A percentile compares a stretch with the other conserved stretches of the same genome.
These are phyloP conservation scores for Mortierella polycephala DNA, from an alignment of 371 early-diverging fungal species.

Conservation along the genomic window DNA sequence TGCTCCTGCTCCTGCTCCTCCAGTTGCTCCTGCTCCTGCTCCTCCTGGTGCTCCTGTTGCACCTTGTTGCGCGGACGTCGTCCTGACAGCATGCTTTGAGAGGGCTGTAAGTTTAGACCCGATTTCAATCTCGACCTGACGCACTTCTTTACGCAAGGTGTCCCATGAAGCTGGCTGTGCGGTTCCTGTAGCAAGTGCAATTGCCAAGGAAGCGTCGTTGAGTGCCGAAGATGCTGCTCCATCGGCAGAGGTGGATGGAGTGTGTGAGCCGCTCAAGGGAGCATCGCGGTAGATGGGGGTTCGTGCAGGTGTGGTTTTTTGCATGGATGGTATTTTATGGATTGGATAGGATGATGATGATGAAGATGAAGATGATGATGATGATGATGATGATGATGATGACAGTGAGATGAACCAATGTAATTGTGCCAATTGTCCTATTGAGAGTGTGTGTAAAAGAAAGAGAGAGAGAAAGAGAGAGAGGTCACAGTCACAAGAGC, in stretches of 20 bases:
- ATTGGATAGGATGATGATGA: neutral
- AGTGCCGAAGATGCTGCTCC: conserved; percentile 13
- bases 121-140: conserved; percentile 47
- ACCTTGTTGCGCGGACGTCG: conserved; percentile 3
- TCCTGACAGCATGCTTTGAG: conserved; percentile 37
- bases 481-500: too few relatives aligned
- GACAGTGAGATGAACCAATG: neutral
- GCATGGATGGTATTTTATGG: conserved; percentile 14
- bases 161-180: conserved; percentile 29
- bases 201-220: conserved; percentile 33
- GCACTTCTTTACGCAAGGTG: conserved; percentile 37
- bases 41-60: conserved; percentile 10
- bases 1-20: conserved; percentile 8
- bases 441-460: neutral
- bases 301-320: conserved; percentile 34
- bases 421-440: neutral
- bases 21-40: conserved; percentile 13
- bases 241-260: conserved; percentile 13
- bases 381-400: neutral
- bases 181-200: conserved; percentile 29
- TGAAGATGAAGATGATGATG: too few relatives aligned
- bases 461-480: neutral
- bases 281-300: conserved; percentile 50
- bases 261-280: conserved; percentile 36
- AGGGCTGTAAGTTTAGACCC: conserved; percentile 42